A percentile compares a stretch with the other conserved stretches of the same genome.
phyloP scores from a whole-genome alignment of 1,139 yeast species.

The Hansenula anomala region DNA sequence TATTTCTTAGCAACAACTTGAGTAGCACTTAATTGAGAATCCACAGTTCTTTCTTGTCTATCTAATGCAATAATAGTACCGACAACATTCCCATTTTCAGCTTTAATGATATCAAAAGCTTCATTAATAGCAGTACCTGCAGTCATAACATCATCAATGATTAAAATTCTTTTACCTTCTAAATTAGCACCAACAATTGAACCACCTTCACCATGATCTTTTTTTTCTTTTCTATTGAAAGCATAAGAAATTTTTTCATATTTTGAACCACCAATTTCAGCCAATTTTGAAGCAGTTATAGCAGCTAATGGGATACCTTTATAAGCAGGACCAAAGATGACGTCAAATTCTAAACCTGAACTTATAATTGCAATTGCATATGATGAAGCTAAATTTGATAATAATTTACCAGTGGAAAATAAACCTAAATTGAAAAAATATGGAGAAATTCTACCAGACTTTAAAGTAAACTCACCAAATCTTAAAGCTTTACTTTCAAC shows the following conservation, averaged over 20 bases:
- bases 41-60: constrained; percentile 84
- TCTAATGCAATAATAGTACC: constrained; percentile 91
- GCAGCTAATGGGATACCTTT: constrained; percentile 97
- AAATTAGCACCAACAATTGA: constrained; percentile 82
- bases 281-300: constrained; percentile 83
- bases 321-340: constrained; percentile 95
- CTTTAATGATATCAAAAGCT: constrained; percentile 75
- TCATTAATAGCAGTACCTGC: constrained; percentile 98
- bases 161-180: constrained; percentile 65
- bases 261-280: constrained; percentile 80
- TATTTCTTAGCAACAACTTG: constrained; percentile 70
- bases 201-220: constrained; percentile 99
- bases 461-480: constrained; percentile 85
- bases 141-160: constrained; percentile 96
- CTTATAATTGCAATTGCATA: constrained; percentile 85
- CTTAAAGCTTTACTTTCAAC: constrained; percentile 74
- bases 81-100: constrained; percentile 67
- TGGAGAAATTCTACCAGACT: constrained; percentile 92
- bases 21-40: constrained; percentile 70
- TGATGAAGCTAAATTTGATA: constrained; percentile 77
- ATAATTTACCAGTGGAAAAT: constrained; percentile 74
- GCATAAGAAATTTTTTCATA: constrained; percentile 64
- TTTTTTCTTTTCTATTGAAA: constrained; percentile 86
- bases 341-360: constrained; percentile 79
- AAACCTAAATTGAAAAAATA: constrained; percentile 93